phyloP scores from a whole-genome alignment of 1,139 yeast genomes.

The Suhomyces ambrosiae region DNA sequence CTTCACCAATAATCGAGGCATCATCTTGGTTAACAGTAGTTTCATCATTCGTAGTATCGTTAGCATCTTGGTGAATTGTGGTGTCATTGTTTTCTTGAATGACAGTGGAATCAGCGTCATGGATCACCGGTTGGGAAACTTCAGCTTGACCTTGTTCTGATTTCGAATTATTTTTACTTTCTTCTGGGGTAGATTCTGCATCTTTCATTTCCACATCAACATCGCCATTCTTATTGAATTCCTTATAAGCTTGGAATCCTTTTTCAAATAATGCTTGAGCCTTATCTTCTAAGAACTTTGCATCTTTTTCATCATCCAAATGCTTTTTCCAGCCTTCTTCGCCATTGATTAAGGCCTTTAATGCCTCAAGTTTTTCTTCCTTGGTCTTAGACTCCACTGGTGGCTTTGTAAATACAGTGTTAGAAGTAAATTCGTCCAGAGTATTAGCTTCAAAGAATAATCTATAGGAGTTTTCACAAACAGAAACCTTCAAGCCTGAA shows the following conservation, averaged over 20 bases:
- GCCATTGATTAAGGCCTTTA: constrained; percentile 34
- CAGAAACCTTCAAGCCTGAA: constrained; percentile 78
- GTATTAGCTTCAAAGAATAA: constrained; percentile 82
- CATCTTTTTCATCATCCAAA: constrained; percentile 29
- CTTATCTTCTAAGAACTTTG: constrained; percentile 25
- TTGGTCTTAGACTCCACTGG: constrained; percentile 27
- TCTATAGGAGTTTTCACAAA: constrained; percentile 77
- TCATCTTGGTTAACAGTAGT: constrained; percentile 39
- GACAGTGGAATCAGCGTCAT: constrained; percentile 41
- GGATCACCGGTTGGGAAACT: constrained; percentile 4
- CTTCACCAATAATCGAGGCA: constrained; percentile 27
- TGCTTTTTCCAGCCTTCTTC: constrained; percentile 45
- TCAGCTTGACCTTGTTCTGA: constrained; percentile 3
- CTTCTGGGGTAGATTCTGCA: constrained; percentile 9
- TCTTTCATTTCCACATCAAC: constrained; percentile 20
- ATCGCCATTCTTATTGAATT: constrained; percentile 19
- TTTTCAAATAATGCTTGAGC: constrained; percentile 31
- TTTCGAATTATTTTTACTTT: constrained; percentile 4
- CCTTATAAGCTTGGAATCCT: constrained; percentile 36
- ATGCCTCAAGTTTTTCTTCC: constrained; percentile 30
- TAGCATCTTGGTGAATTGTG: constrained; percentile 46
- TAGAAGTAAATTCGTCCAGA: constrained; percentile 75
- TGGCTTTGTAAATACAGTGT: constrained; percentile 44
- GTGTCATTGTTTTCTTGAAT: constrained; percentile 45
- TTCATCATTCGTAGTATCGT: constrained; percentile 48